Conservation (phyloP, 2,329 filamentous ascomycete species). For the Gnomoniopsis sp. region DNA sequence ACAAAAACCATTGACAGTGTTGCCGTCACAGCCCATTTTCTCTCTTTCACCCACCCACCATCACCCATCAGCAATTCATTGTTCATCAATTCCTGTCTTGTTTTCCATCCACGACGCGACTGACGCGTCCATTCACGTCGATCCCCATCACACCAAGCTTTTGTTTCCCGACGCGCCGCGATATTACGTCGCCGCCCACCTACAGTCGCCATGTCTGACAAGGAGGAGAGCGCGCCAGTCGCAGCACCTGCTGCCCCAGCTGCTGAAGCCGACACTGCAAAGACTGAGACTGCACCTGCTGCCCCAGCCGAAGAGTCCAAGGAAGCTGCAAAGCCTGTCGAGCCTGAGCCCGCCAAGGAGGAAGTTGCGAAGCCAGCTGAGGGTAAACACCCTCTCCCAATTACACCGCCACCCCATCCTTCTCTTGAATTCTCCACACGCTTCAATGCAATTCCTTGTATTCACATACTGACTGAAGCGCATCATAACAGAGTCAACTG, state of each 20-base stretch:
- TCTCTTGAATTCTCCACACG: neutral
- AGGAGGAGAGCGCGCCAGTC: constrained; percentile 19
- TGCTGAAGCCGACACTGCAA: constrained; percentile 5
- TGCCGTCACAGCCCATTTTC: constrained; percentile 2
- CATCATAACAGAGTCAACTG: constrained; percentile 27
- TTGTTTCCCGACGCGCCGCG: constrained; percentile 20
- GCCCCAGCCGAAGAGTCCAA: constrained; percentile 17
- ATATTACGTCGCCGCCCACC: constrained; percentile 24
- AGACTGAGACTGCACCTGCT: constrained; percentile 2
- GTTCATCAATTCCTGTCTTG: constrained; percentile 12
- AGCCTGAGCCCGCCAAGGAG: constrained; percentile 9
- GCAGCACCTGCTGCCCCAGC: constrained; percentile 17
- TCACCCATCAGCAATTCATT: constrained; percentile 5
- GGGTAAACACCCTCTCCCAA: constrained; percentile 17
- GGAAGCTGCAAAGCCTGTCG: constrained; percentile 4
- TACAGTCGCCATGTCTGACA: constrained; percentile 25
- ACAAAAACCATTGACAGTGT: constrained; percentile 9
- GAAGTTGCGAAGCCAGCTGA: constrained; percentile 21
- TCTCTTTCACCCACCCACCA: neutral
- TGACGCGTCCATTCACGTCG: constrained; percentile 19
- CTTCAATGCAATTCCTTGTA: neutral
- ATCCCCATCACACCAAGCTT: constrained; percentile 7
- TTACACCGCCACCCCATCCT: neutral
- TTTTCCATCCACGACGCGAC: constrained; percentile 18
- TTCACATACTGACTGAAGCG: constrained; percentile 24